Conservation (phyloP, 2,329 filamentous ascomycete species). For the Hymenoscyphus infarciens region DNA sequence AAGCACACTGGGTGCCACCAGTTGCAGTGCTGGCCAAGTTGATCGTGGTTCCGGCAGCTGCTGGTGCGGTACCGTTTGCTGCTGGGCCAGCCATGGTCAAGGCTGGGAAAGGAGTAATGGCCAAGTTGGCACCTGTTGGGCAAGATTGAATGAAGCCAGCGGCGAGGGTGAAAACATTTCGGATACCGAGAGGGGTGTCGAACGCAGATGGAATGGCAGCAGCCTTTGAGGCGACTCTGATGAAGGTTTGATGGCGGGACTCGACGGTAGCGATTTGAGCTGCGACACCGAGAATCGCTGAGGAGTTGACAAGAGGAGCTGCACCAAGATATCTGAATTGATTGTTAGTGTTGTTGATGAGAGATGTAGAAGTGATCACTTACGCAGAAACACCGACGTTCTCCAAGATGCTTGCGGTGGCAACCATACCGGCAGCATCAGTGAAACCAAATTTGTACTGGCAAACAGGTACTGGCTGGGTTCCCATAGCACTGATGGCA, state of each 20-base stretch:
- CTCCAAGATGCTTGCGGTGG: constrained; percentile 66
- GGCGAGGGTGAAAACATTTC: constrained; percentile 69
- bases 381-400: constrained; percentile 71
- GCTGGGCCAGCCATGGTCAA: constrained; percentile 46
- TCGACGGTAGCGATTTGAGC: constrained; percentile 71
- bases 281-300: constrained; percentile 60
- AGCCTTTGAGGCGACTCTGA: constrained; percentile 56
- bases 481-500: constrained; percentile 58
- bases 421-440: constrained; percentile 63
- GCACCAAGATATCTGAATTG: constrained; percentile 56
- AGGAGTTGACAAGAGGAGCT: constrained; percentile 58
- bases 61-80: constrained; percentile 40
- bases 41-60: constrained; percentile 40
- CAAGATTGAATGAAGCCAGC: constrained; percentile 69
- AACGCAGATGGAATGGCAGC: constrained; percentile 65
- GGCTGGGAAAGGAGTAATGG: constrained; percentile 60
- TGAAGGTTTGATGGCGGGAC: constrained; percentile 69
- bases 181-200: constrained; percentile 64
- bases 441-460: constrained; percentile 69
- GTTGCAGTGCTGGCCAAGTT: constrained; percentile 49
- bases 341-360: constrained; percentile 9
- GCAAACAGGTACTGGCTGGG: constrained; percentile 65
- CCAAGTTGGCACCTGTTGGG: constrained; percentile 61
- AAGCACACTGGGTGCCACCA: constrained; percentile 59
- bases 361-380: constrained; percentile 13